Evolutionary conservation across 371 early-diverging fungal species (phyloP).

Genomic region (Coemansia sp.): DNA sequence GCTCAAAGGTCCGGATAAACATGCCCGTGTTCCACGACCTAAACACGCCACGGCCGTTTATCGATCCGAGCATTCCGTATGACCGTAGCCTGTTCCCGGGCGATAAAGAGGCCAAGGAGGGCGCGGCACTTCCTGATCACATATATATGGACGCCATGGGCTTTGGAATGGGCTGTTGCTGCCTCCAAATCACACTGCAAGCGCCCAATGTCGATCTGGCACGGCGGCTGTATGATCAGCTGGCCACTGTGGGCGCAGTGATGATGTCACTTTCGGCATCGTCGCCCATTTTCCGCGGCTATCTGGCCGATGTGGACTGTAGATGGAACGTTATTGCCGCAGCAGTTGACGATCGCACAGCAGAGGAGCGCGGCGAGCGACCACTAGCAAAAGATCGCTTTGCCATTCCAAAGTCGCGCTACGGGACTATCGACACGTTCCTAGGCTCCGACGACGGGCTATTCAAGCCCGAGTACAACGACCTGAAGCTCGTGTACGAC

Average conservation of each 20-base stretch:
- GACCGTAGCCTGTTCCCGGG: constrained; percentile 48
- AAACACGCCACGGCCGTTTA: constrained; percentile 87
- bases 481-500: constrained; percentile 84
- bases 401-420: constrained; percentile 94
- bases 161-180: constrained; percentile 99
- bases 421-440: constrained; percentile 94
- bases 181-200: constrained; percentile 98
- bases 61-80: constrained; percentile 81
- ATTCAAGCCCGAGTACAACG: constrained; percentile 93
- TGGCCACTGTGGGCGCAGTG: constrained; percentile 91
- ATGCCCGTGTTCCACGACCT: constrained; percentile 54
- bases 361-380: constrained; percentile 90
- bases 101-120: constrained; percentile 57
- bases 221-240: constrained; percentile 91
- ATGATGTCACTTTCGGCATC: constrained; percentile 96
- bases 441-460: constrained; percentile 71
- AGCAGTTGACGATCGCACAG: constrained; percentile 95
- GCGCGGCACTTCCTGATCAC: constrained; percentile 85
- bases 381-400: constrained; percentile 68
- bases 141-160: constrained; percentile 99
- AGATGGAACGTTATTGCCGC: constrained; percentile 97
- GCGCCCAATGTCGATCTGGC: constrained; percentile 95
- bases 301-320: constrained; percentile 95
- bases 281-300: constrained; percentile 93
- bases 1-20: constrained; percentile 78